Evolutionary conservation across 1,284 basidiomycete species (phyloP).

Genomic region (Sphaerobolus stellatus): DNA sequence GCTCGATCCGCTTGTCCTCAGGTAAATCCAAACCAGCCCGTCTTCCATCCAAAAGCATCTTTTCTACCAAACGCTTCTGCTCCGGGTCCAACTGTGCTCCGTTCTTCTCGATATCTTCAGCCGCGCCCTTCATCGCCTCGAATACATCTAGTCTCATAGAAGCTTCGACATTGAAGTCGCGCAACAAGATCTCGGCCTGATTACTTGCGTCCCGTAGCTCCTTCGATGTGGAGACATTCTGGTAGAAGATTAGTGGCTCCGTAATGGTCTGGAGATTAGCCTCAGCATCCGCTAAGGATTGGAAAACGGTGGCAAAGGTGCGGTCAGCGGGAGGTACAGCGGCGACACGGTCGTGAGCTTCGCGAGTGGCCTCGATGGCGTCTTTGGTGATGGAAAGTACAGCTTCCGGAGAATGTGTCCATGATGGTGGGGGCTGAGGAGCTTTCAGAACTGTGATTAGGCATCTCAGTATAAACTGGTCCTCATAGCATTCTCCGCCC

Average conservation of each 20-base stretch:
- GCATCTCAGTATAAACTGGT: no score
- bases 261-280: slow-evolving; percentile 48
- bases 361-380: slow-evolving; percentile 56
- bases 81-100: slow-evolving; percentile 60
- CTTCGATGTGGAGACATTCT: slow-evolving; percentile 72
- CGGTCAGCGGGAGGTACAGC: slow-evolving; percentile 57
- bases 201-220: slow-evolving; percentile 74
- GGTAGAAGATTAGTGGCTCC: slow-evolving; percentile 72
- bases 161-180: slow-evolving; percentile 66
- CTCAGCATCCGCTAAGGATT: slow-evolving; percentile 58
- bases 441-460: no score
- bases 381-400: slow-evolving; percentile 59
- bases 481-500: no score
- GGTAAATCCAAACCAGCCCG: slow-evolving; percentile 73
- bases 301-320: slow-evolving; percentile 36
- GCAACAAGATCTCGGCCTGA: slow-evolving; percentile 63
- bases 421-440: slow-evolving; percentile 65
- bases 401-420: slow-evolving; percentile 67
- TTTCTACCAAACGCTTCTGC: slow-evolving; percentile 70
- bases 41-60: slow-evolving; percentile 74
- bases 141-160: slow-evolving; percentile 79
- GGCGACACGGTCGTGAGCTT: slow-evolving; percentile 60
- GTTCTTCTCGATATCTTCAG: slow-evolving; percentile 51
- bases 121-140: slow-evolving; percentile 65
- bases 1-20: slow-evolving; percentile 55